Base-by-base conservation (phyloP, 2,329 filamentous ascomycete species). In the Paecilomyces niveus region DNA sequence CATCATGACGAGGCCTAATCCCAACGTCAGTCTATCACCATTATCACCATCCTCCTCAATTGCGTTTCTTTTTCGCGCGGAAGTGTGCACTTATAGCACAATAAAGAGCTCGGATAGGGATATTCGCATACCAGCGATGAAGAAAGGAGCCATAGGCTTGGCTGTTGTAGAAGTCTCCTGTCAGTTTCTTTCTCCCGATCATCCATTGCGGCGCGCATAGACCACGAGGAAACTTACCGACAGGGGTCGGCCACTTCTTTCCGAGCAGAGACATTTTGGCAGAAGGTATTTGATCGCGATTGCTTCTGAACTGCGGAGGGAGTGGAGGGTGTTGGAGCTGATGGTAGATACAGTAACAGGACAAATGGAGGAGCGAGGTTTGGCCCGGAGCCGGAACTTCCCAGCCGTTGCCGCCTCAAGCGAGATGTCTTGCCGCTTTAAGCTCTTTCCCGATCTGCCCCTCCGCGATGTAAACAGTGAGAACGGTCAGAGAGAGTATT, bases 141-240 rank as follows among this genome's bases (percentile, higher is more conserved):
- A 94, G 86, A 97, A 97, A 69, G 93, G 93, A 77, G 85, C 86
- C 87, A 95, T 87, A 70, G 93, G 92, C 83, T 85, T 85, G 81
- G 90, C 93, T 97, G 74, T 76, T 72, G 52, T 60, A 64, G 55
- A 56, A 59, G 33, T 57, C 58, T 60, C 57, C 65, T 58, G 70
- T 75, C 62, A 73, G 68, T 67, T 69, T 59, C 59, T 54, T 21
- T 33, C n/a, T 32, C 57, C 33, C 53, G 22, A 22, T 39, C 54
- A 32, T 11, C 22, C 2, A 8, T n/a, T 26, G 15, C 50, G 32
- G 53, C 33, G 26, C 53, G 53, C 13, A 29, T 18, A 61, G 59
- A 54, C 54, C 50, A 18, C 10, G 32, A 32, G 33, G 33, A 26
- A 49, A 87, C 89, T 72, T 85, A 93, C 89, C 81, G 76, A 92